Conservation (phyloP, 2,329 filamentous ascomycete genomes). For the Fusarium nygamai region DNA sequence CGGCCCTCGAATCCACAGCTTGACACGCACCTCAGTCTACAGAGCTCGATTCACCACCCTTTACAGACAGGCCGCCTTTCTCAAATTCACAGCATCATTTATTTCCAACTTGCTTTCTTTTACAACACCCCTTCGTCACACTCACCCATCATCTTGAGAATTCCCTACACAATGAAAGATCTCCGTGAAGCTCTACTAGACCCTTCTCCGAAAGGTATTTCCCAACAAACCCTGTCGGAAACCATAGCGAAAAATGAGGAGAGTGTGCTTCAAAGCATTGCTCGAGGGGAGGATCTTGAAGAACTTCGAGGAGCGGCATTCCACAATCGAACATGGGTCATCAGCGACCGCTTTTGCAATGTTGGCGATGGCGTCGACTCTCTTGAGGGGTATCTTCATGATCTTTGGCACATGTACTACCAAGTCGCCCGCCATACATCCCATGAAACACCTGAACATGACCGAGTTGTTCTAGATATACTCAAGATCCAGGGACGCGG, state of each 20-base stretch:
- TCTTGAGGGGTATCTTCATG: background rate
- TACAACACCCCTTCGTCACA: background rate
- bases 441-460: background rate
- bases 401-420: background rate
- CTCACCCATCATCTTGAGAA: background rate
- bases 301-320: background rate
- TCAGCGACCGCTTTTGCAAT: background rate
- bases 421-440: background rate
- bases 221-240: background rate
- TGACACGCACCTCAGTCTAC: background rate
- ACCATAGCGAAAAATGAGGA: background rate
- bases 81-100: background rate
- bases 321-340: background rate
- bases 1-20: background rate
- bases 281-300: background rate
- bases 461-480: background rate
- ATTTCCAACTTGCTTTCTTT: background rate
- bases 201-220: background rate
- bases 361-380: background rate
- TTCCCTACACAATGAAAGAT: background rate
- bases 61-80: background rate
- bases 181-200: background rate
- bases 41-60: background rate
- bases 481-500: background rate
- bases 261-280: background rate